A percentile compares a stretch with the other conserved stretches of the same genome.
Conservation (phyloP, 352 stramenopile genomes). For the Phytophthora idaei region DNA sequence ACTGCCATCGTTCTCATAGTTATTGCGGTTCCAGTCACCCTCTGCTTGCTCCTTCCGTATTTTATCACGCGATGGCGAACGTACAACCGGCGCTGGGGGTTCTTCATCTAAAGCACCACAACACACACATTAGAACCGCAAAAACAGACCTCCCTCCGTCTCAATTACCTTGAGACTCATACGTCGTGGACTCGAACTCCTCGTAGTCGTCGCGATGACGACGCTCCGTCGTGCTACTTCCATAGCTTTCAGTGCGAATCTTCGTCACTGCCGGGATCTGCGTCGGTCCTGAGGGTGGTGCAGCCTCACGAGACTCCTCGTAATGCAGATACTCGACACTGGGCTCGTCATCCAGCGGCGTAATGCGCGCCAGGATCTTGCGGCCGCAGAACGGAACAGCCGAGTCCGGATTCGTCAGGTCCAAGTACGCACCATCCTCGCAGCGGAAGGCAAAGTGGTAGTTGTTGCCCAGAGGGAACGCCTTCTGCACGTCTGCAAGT, state of each 20-base stretch:
- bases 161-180: slow-evolving; percentile 51
- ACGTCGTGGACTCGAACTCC: slow-evolving; percentile 61
- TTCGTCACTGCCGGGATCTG: slow-evolving; percentile 20
- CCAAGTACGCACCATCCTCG: slow-evolving; percentile 66
- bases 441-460: slow-evolving; percentile 86
- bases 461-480: slow-evolving; percentile 69
- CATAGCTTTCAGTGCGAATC: slow-evolving; percentile 29
- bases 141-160: background rate
- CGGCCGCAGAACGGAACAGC: slow-evolving; percentile 64
- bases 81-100: slow-evolving; percentile 16
- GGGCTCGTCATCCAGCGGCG: slow-evolving; percentile 57
- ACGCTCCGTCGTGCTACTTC: slow-evolving; percentile 27
- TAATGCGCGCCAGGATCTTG: slow-evolving; percentile 77
- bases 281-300: background rate
- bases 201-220: slow-evolving; percentile 51
- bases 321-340: slow-evolving; percentile 50
- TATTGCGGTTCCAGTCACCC: slow-evolving; percentile 30
- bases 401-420: slow-evolving; percentile 73
- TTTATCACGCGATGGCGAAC: slow-evolving; percentile 27
- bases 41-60: slow-evolving; percentile 28
- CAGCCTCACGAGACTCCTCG: slow-evolving; percentile 21
- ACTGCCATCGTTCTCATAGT: slow-evolving; percentile 28
- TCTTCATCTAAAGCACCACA: slow-evolving; percentile 42
- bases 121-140: slow-evolving; percentile 5
- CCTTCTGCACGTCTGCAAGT: slow-evolving; percentile 64